phyloP scores from a whole-genome alignment of 2,329 filamentous ascomycete genomes.

The Fusarium piperis region DNA sequence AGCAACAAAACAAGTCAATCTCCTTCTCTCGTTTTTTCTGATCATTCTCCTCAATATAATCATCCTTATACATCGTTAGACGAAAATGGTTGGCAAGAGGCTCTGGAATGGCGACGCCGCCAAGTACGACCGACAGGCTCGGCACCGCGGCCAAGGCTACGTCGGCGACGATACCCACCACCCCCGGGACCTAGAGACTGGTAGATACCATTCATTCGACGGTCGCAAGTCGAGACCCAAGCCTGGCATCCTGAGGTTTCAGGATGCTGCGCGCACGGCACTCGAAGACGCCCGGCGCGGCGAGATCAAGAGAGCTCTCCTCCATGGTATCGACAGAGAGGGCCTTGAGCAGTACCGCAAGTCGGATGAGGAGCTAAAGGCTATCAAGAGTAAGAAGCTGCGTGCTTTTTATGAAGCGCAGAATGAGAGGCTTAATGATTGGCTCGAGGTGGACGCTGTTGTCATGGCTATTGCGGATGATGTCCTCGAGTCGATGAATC shows the following conservation, averaged over 20 bases:
- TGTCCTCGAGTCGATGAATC: conserved; percentile 48
- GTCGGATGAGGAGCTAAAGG: conserved; percentile 40
- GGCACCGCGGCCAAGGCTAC: conserved; percentile 12
- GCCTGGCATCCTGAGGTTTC: conserved; percentile 51
- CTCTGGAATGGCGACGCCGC: conserved; percentile 7
- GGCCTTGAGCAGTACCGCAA: conserved; percentile 45
- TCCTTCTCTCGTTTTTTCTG: background rate
- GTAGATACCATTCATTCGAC: conserved; percentile 10
- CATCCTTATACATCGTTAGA: background rate
- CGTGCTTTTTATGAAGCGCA: conserved; percentile 44
- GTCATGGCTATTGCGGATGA: conserved; percentile 48
- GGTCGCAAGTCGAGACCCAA: conserved; percentile 6
- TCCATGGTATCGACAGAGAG: conserved; percentile 43
- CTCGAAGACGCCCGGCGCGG: conserved; percentile 44
- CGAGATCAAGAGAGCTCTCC: conserved; percentile 44
- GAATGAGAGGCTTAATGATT: conserved; percentile 47
- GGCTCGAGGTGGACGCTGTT: conserved; percentile 48
- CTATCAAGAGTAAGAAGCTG: conserved; percentile 43
- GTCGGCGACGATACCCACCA: conserved; percentile 16
- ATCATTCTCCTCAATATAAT: background rate
- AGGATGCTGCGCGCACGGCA: conserved; percentile 43
- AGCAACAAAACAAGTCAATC: conserved; percentile 8
- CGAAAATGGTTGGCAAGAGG: conserved; percentile 38
- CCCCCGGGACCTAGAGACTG: conserved; percentile 38
- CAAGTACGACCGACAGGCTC: conserved; percentile 1